These are phyloP conservation scores for Trichoderma asperellum DNA, from an alignment of 2,329 filamentous ascomycete species.

Conservation along the genomic window DNA sequence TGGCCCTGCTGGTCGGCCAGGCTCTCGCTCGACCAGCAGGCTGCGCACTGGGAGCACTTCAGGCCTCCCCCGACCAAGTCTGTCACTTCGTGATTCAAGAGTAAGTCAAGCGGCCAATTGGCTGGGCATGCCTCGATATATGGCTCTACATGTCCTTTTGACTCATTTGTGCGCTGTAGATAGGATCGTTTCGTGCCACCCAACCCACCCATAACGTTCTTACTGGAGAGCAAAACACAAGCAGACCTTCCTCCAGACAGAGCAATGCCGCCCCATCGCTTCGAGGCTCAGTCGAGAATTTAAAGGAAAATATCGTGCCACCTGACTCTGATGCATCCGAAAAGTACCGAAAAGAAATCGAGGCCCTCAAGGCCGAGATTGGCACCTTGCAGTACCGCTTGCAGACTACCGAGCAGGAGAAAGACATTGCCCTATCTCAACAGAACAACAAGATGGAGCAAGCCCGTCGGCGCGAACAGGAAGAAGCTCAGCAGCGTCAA, in stretches of 20 bases:
- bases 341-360: constrained; percentile 60
- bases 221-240: constrained; percentile 51
- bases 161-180: constrained; percentile 35
- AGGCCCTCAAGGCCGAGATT: constrained; percentile 86
- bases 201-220: constrained; percentile 65
- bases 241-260: constrained; percentile 48
- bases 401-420: constrained; percentile 84
- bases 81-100: constrained; percentile 44
- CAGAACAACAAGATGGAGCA: constrained; percentile 86
- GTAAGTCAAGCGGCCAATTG: constrained; percentile 43
- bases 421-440: constrained; percentile 75
- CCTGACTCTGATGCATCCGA: constrained; percentile 64
- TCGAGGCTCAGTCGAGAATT: constrained; percentile 59
- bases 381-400: constrained; percentile 87
- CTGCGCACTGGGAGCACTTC: constrained; percentile 44
- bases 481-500: constrained; percentile 73
- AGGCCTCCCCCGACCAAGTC: constrained; percentile 43
- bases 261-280: constrained; percentile 47
- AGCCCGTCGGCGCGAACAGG: constrained; percentile 77
- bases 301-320: constrained; percentile 62
- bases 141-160: background rate
- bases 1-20: constrained; percentile 38
- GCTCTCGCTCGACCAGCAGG: constrained; percentile 39
- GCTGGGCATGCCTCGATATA: background rate
- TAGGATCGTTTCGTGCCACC: constrained; percentile 54